phyloP scores from a whole-genome alignment of 306 rosid species.

The Castanopsis chinensis region DNA sequence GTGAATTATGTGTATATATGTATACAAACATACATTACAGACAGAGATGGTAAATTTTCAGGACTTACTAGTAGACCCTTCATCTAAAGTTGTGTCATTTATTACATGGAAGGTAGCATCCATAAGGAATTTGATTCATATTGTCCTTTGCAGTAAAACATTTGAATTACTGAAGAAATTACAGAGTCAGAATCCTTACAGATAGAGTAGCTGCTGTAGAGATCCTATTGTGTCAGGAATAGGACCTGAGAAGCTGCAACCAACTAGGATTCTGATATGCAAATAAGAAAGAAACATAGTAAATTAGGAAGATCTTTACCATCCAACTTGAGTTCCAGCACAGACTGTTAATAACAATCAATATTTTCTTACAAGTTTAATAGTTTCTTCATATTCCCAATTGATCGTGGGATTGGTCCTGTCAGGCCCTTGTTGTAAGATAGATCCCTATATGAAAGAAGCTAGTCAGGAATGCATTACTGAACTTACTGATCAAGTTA shows the following conservation, averaged over 20 bases:
- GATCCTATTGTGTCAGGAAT: constrained; percentile 58
- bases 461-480: not conserved
- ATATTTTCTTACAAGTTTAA: constrained; percentile 29
- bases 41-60: too few species aligned
- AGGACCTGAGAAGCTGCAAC: constrained; percentile 54
- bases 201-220: constrained; percentile 37
- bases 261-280: constrained; percentile 48
- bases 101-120: too few species aligned
- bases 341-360: not conserved
- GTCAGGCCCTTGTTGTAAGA: constrained; percentile 44
- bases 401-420: constrained; percentile 37
- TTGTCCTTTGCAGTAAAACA: too few species aligned
- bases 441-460: constrained; percentile 40
- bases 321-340: not conserved
- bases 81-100: too few species aligned
- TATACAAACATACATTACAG: too few species aligned
- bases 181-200: constrained; percentile 33
- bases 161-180: not conserved
- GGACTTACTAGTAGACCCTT: too few species aligned
- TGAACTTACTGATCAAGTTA: too few species aligned
- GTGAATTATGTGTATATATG: too few species aligned
- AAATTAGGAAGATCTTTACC: constrained; percentile 10
- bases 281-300: constrained; percentile 6
- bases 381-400: constrained; percentile 35
- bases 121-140: too few species aligned